These are phyloP conservation scores for Fraxinus platypoda DNA, from an alignment of 305 asterid species.

Conservation along the genomic window DNA sequence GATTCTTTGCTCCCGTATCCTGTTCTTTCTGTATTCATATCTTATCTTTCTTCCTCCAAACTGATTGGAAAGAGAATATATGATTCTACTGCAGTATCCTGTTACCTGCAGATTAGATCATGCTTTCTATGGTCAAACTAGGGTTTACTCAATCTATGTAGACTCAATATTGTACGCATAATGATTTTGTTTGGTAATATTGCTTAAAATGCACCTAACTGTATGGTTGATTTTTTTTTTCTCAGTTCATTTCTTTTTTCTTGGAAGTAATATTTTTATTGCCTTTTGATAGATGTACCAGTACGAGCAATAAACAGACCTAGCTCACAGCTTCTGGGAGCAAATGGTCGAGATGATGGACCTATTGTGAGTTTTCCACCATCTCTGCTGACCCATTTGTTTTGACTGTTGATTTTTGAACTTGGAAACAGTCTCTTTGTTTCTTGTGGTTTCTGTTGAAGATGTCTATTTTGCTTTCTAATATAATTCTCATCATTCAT, in stretches of 20 bases:
- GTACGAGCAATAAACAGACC: conserved; percentile 92
- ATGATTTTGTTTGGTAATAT: neutral
- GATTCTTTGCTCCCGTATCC: neutral
- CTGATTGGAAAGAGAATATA: conserved; percentile 13
- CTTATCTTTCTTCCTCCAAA: conserved; percentile 1
- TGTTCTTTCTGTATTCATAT: conserved; percentile 1
- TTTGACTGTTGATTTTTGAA: conserved; percentile 5
- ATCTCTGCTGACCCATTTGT: conserved; percentile 15
- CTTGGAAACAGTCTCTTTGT: neutral
- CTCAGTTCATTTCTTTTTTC: neutral
- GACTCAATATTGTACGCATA: neutral
- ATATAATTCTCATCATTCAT: neutral
- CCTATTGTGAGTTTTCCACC: conserved; percentile 64
- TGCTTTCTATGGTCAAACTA: neutral
- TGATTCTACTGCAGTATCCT: conserved; percentile 7
- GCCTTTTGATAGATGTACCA: conserved; percentile 65
- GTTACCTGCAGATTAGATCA: conserved; percentile 11
- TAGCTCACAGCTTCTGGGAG: conserved; percentile 84
- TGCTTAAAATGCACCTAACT: neutral
- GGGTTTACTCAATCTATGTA: neutral
- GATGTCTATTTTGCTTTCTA: neutral
- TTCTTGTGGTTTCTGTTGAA: neutral
- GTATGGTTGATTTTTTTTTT: neutral
- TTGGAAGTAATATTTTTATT: conserved; percentile 4
- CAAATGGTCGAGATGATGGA: conserved; percentile 99